Conservation (phyloP, 1,284 basidiomycete species). For the Leucoagaricus sp. region DNA sequence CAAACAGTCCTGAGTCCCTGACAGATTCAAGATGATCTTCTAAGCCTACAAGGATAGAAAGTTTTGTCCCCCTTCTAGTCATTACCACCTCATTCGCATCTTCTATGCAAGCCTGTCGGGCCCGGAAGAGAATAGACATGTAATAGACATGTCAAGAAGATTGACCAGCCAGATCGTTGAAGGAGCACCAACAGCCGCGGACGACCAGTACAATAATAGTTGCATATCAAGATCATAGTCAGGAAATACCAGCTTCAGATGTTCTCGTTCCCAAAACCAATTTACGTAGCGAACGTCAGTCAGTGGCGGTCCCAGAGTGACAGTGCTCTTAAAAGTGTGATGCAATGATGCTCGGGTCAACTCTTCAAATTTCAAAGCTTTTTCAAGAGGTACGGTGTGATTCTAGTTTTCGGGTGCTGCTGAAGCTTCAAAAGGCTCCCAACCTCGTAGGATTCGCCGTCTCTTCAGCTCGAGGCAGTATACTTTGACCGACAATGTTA, state of each 20-base stretch:
- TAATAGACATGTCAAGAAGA: not conserved
- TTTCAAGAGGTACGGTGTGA: too few relatives aligned
- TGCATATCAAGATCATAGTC: not conserved
- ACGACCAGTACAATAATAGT: not conserved
- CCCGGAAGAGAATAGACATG: constrained; percentile 5
- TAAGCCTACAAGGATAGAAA: not conserved
- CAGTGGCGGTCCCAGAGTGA: not conserved
- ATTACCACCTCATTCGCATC: not conserved
- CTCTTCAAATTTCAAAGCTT: too few relatives aligned
- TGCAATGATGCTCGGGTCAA: not conserved
- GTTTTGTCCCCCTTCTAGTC: not conserved
- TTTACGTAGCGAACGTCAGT: constrained; percentile 9
- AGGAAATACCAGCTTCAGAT: not conserved
- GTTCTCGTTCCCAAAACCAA: not conserved
- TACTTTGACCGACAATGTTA: too few relatives aligned
- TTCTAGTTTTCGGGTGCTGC: too few relatives aligned
- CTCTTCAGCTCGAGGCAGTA: too few relatives aligned
- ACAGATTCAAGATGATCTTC: not conserved
- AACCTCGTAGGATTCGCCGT: too few relatives aligned
- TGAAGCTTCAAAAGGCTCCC: too few relatives aligned
- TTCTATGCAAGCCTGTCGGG: not conserved
- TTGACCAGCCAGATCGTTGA: constrained; percentile 5
- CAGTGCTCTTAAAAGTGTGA: not conserved
- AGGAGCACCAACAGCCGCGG: constrained; percentile 6
- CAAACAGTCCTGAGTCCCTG: not conserved